phyloP scores from a whole-genome alignment of 108 stramenopile genomes.

The Skeletonema costatum region DNA sequence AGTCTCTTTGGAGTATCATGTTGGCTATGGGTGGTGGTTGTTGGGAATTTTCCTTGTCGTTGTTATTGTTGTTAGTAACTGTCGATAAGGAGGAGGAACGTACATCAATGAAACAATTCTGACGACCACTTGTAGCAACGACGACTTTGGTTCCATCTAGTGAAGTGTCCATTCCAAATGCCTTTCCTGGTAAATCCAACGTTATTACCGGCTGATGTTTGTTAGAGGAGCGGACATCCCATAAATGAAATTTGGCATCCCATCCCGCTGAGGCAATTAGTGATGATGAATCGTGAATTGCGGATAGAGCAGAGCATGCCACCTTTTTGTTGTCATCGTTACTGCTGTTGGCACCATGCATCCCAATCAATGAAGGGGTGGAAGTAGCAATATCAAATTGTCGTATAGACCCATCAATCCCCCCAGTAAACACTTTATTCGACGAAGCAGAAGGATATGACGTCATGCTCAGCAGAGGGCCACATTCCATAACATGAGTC shows the following conservation, averaged over 20 bases:
- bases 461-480: slow-evolving; percentile 76
- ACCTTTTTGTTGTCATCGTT: slow-evolving; percentile 17
- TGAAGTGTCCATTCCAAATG: slow-evolving; percentile 77
- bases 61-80: slow-evolving; percentile 2
- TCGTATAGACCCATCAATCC: slow-evolving; percentile 64
- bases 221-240: slow-evolving; percentile 59
- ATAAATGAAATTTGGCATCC: slow-evolving; percentile 64
- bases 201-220: slow-evolving; percentile 19
- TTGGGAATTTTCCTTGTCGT: not conserved
- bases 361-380: slow-evolving; percentile 30
- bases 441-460: not conserved
- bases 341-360: slow-evolving; percentile 15
- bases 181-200: slow-evolving; percentile 75
- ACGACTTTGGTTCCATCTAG: slow-evolving; percentile 45
- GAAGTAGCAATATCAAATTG: slow-evolving; percentile 42
- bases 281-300: slow-evolving; percentile 8
- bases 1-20: slow-evolving; percentile 73
- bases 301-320: slow-evolving; percentile 46
- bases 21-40: slow-evolving; percentile 22
- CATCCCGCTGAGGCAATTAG: slow-evolving; percentile 78
- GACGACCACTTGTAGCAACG: slow-evolving; percentile 68
- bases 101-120: slow-evolving; percentile 63
- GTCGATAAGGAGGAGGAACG: not conserved
- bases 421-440: slow-evolving; percentile 56
- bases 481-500: slow-evolving; percentile 65